phyloP scores from a whole-genome alignment of 2,329 filamentous ascomycete genomes.

The Cladophialophora chaetospira region DNA sequence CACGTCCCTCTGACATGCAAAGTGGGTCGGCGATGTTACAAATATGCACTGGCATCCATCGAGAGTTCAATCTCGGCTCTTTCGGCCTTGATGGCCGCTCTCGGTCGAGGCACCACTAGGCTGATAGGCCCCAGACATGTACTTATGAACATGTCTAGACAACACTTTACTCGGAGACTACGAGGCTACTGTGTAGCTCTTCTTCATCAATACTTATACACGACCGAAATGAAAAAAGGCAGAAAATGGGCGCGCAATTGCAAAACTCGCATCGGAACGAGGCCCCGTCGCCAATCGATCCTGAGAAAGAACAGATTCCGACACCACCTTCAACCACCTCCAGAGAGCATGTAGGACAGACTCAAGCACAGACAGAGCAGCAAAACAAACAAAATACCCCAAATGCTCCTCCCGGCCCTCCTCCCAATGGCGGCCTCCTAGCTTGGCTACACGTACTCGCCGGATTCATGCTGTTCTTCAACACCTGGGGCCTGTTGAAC shows the following conservation, averaged over 20 bases:
- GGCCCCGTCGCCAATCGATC: background rate
- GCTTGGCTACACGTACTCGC: constrained; percentile 37
- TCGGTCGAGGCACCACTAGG: too few species aligned
- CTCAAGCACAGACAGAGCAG: background rate
- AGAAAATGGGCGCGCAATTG: background rate
- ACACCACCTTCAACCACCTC: background rate
- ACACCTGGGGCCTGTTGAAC: constrained; percentile 33
- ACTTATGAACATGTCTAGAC: too few species aligned
- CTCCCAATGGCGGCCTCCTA: constrained; percentile 33
- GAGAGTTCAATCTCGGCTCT: too few species aligned
- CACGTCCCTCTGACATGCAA: too few species aligned
- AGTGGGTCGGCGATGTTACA: too few species aligned
- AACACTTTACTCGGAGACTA: too few species aligned
- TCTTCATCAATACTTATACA: too few species aligned
- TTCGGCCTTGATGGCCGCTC: too few species aligned
- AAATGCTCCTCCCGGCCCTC: background rate
- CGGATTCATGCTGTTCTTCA: constrained; percentile 33
- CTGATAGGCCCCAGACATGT: too few species aligned
- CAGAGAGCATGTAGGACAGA: background rate
- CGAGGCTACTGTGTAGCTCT: too few species aligned
- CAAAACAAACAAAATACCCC: background rate
- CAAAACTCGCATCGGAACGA: background rate
- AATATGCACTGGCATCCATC: too few species aligned
- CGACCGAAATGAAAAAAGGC: too few species aligned
- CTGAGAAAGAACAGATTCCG: background rate